Percentiles rank a stretch among this genome's conserved stretches.
phyloP scores from a whole-genome alignment of 805 yeast genomes.

The Jamesozyma rosinii region DNA sequence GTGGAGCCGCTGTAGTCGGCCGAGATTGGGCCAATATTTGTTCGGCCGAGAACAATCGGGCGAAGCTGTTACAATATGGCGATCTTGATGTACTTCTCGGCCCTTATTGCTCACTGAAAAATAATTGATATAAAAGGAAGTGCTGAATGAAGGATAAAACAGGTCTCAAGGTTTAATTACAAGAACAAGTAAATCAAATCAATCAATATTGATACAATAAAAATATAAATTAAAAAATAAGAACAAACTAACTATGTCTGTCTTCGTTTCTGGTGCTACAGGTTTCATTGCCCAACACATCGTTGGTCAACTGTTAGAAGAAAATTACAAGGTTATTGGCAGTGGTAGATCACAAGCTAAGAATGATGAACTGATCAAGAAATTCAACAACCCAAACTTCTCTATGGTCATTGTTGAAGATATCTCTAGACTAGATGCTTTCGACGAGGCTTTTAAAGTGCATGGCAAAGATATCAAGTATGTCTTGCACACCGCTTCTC shows the following conservation, averaged over 20 bases:
- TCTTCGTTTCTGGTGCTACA: constrained; percentile 1
- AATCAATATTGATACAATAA: background rate
- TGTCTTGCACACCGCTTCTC: constrained; percentile 35
- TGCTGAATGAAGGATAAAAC: background rate
- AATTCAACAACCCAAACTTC: constrained; percentile 21
- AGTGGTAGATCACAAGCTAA: constrained; percentile 27
- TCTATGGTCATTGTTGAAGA: constrained; percentile 31
- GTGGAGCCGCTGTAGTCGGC: background rate
- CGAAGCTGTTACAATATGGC: background rate
- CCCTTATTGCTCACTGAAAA: background rate
- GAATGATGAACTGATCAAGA: constrained; percentile 32
- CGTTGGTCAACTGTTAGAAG: background rate
- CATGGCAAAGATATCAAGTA: constrained; percentile 33
- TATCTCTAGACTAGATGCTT: constrained; percentile 33
- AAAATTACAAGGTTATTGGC: constrained; percentile 1
- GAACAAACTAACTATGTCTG: constrained; percentile 1
- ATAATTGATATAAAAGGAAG: background rate
- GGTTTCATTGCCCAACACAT: constrained; percentile 1
- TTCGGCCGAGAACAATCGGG: background rate
- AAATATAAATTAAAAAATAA: too few species aligned
- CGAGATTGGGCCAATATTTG: background rate
- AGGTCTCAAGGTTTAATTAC: background rate
- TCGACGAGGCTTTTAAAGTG: constrained; percentile 36
- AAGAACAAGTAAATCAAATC: background rate
- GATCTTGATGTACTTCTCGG: background rate